A percentile compares a stretch with the other conserved stretches of the same genome.
phyloP scores from a whole-genome alignment of 352 stramenopile species.

The Phytophthora idaei region DNA sequence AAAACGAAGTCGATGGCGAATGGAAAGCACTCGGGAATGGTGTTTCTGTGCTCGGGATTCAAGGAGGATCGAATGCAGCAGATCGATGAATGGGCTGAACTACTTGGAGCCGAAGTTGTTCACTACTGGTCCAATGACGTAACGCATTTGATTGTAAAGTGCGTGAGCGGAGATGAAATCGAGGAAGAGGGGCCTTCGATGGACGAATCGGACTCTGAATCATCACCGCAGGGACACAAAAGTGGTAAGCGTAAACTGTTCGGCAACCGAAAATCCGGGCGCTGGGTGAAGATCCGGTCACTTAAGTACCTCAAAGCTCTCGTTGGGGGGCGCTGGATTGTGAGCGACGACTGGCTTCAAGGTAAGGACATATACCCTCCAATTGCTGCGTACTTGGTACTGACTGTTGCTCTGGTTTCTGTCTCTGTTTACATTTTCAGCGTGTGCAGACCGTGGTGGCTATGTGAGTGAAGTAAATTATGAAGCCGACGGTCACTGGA shows the following conservation, averaged over 20 bases:
- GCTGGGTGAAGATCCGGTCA: constrained; percentile 86
- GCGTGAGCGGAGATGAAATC: constrained; percentile 48
- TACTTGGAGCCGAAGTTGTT: constrained; percentile 55
- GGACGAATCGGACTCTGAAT: constrained; percentile 30
- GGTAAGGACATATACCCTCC: constrained; percentile 30
- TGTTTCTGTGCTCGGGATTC: constrained; percentile 70
- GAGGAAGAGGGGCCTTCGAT: constrained; percentile 28
- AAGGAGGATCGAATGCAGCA: constrained; percentile 45
- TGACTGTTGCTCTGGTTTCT: constrained; percentile 10
- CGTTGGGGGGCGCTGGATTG: constrained; percentile 80
- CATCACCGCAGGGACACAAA: constrained; percentile 13
- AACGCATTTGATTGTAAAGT: constrained; percentile 87
- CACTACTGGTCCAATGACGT: constrained; percentile 60
- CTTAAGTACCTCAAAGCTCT: constrained; percentile 89
- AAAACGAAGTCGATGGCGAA: constrained; percentile 21
- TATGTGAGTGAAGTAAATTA: constrained; percentile 57
- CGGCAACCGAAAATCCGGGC: constrained; percentile 40
- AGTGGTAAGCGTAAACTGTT: constrained; percentile 60
- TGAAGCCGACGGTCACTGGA: constrained; percentile 69
- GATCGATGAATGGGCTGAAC: constrained; percentile 50
- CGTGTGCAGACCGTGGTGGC: constrained; percentile 40
- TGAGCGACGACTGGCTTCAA: constrained; percentile 83
- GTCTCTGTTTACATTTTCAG: constrained; percentile 32
- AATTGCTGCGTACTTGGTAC: background rate
- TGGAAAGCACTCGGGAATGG: constrained; percentile 41